Conservation (phyloP, 176 grass and related monocot species). For the Puccinellia tenuiflora region DNA sequence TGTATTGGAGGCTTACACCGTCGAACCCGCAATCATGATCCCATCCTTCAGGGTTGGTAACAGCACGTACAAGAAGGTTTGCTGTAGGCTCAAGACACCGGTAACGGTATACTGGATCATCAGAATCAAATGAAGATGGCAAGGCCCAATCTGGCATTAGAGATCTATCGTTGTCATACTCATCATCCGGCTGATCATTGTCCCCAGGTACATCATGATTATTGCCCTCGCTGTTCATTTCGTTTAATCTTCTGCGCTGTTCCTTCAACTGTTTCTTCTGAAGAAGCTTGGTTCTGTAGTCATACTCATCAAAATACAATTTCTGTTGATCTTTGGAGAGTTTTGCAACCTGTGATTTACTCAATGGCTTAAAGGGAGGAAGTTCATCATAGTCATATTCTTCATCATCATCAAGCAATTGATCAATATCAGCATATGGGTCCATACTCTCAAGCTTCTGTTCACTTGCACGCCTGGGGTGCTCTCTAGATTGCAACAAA, state of each 20-base stretch:
- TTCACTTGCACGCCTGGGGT: conserved; percentile 44
- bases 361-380: conserved; percentile 80
- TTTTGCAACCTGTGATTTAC: conserved; percentile 75
- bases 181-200: conserved; percentile 33
- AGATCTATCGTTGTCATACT: conserved; percentile 37
- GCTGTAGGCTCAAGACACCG: conserved; percentile 53
- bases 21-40: conserved; percentile 96
- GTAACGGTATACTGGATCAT: conserved; percentile 63
- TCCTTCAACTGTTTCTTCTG: conserved; percentile 83
- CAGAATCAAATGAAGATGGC: conserved; percentile 93
- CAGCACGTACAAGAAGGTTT: conserved; percentile 55
- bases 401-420: conserved; percentile 46
- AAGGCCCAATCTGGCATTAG: conserved; percentile 67
- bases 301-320: conserved; percentile 84
- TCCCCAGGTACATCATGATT: conserved; percentile 23
- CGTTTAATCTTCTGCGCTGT: conserved; percentile 48
- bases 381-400: conserved; percentile 69
- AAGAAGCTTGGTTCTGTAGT: conserved; percentile 78
- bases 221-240: conserved; percentile 39
- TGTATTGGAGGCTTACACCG: conserved; percentile 60
- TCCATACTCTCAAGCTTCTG: conserved; percentile 35
- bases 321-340: conserved; percentile 78
- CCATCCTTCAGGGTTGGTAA: conserved; percentile 71
- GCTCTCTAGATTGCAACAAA: conserved; percentile 68
- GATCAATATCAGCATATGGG: conserved; percentile 50